Conservation (phyloP, 495 filamentous ascomycete genomes). For the Podospora comata region DNA sequence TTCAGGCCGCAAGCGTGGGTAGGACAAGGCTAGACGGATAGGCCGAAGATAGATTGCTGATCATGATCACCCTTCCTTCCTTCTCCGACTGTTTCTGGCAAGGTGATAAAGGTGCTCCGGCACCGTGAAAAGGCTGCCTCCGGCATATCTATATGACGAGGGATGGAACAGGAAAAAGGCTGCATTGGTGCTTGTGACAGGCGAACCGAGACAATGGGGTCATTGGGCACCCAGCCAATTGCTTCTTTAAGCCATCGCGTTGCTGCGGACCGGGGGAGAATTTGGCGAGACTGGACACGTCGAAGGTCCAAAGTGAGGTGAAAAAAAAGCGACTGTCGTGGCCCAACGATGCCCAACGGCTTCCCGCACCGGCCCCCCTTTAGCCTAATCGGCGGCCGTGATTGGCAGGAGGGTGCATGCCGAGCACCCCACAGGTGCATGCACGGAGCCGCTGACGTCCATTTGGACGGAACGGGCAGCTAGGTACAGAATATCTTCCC, state of each 20-base stretch:
- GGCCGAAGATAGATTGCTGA: constrained; percentile 3
- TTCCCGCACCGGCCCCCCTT: not conserved
- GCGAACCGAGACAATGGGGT: constrained; percentile 8
- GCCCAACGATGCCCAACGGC: constrained; percentile 34
- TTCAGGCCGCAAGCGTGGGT: constrained; percentile 4
- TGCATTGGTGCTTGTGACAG: constrained; percentile 7
- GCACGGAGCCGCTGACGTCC: constrained; percentile 30
- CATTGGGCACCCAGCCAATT: constrained; percentile 3
- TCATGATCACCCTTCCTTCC: not conserved
- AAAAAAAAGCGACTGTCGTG: constrained; percentile 16
- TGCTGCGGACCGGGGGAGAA: not conserved
- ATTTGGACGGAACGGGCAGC: constrained; percentile 22
- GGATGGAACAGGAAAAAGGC: not conserved
- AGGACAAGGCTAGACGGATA: constrained; percentile 2
- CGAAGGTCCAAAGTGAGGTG: constrained; percentile 16
- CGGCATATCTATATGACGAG: constrained; percentile 3
- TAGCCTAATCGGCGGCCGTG: not conserved
- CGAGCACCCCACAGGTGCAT: constrained; percentile 3
- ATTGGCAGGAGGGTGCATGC: constrained; percentile 23
- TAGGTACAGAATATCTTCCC: not conserved
- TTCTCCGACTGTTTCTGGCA: not conserved
- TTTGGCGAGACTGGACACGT: not conserved
- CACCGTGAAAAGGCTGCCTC: constrained; percentile 3
- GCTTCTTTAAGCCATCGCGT: not conserved
- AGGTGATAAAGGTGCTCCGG: not conserved